These are phyloP conservation scores for Cyclaneusma minus DNA, from an alignment of 2,329 filamentous ascomycete species.

Conservation along the genomic window DNA sequence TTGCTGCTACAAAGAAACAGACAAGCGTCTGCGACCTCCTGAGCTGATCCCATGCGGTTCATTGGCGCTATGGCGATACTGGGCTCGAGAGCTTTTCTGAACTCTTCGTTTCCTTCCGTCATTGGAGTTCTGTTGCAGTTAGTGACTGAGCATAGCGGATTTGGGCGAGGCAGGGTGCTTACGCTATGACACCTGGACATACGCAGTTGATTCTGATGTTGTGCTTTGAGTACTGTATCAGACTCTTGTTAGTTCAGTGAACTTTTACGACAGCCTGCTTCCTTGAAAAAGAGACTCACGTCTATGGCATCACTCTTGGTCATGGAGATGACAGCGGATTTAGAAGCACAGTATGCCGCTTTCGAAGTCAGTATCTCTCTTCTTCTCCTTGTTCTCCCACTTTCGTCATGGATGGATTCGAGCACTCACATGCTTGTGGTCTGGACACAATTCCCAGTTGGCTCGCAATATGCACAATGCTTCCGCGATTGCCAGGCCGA, in stretches of 20 bases:
- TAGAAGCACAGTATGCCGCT: constrained; percentile 30
- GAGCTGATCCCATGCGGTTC: constrained; percentile 24
- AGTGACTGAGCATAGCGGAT: background rate
- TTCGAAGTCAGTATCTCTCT: background rate
- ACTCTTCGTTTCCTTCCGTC: constrained; percentile 21
- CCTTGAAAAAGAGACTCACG: constrained; percentile 13
- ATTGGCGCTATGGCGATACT: constrained; percentile 21
- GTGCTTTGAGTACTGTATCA: constrained; percentile 25
- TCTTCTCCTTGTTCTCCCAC: background rate
- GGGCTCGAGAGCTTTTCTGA: constrained; percentile 12
- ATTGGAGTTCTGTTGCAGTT: constrained; percentile 21
- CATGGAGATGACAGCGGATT: constrained; percentile 28
- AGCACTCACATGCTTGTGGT: constrained; percentile 22
- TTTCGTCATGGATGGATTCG: background rate
- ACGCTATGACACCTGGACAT: constrained; percentile 29
- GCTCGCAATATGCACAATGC: constrained; percentile 29
- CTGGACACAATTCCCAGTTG: constrained; percentile 26
- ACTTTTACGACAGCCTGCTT: too few species aligned
- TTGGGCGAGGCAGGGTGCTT: constrained; percentile 4
- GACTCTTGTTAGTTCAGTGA: constrained; percentile 1
- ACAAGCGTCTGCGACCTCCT: constrained; percentile 30
- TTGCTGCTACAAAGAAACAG: constrained; percentile 28
- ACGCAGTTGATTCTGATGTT: constrained; percentile 30
- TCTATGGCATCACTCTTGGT: constrained; percentile 32
- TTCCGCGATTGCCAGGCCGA: constrained; percentile 23